These are phyloP conservation scores for Glarea lozoyensis DNA, from an alignment of 495 filamentous ascomycete species.

Conservation along the genomic window DNA sequence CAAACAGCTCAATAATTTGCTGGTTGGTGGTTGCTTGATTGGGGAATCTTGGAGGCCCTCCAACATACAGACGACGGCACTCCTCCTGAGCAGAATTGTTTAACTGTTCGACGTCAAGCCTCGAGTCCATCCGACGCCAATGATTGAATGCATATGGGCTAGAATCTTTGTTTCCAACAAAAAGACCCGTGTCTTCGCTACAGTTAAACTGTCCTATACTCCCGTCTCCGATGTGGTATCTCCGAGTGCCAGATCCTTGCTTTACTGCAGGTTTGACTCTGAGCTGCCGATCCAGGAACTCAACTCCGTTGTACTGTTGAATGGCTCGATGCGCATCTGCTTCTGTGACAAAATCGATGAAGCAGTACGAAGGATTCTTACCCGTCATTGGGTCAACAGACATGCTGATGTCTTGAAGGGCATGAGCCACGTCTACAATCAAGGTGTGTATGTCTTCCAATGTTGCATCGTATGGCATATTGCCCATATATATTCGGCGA, in stretches of 20 bases:
- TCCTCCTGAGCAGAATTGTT: constrained; percentile 27
- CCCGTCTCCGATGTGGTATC: neutral
- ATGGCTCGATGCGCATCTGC: constrained; percentile 52
- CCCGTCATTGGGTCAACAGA: constrained; percentile 59
- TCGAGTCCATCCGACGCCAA: constrained; percentile 17
- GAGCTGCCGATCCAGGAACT: constrained; percentile 44
- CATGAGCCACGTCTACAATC: constrained; percentile 26
- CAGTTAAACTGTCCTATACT: neutral
- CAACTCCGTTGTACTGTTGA: constrained; percentile 39
- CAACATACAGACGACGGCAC: constrained; percentile 52
- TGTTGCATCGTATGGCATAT: constrained; percentile 57
- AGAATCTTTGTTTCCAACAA: neutral
- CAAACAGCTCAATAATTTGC: constrained; percentile 50
- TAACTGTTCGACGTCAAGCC: constrained; percentile 13
- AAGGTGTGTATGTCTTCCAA: constrained; percentile 50
- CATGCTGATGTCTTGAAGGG: constrained; percentile 52
- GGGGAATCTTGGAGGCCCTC: constrained; percentile 50
- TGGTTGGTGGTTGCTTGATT: constrained; percentile 42
- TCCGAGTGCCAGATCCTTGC: constrained; percentile 1
- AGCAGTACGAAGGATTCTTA: constrained; percentile 64
- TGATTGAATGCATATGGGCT: constrained; percentile 12
- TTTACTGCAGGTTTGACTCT: constrained; percentile 52
- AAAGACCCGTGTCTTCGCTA: neutral
- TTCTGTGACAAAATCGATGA: constrained; percentile 50
- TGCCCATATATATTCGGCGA: constrained; percentile 56